These are phyloP conservation scores for Bolboschoenoplectus hybrid DNA, from an alignment of 202 grass and related monocot species.

Conservation along the genomic window DNA sequence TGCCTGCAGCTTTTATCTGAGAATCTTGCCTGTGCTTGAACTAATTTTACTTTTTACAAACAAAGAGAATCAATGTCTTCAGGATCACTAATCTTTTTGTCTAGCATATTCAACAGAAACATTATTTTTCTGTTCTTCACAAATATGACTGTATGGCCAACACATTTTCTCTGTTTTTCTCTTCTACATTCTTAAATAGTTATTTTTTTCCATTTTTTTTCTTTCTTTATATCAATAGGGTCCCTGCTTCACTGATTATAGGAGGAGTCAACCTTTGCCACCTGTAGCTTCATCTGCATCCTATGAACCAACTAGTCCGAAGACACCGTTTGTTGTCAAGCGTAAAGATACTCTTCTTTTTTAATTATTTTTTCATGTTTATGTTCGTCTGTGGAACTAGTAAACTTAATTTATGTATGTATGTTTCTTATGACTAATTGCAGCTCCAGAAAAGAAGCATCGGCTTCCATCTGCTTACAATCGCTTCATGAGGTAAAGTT, in stretches of 20 bases:
- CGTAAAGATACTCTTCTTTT: slow-evolving; percentile 51
- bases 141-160: neutral
- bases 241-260: slow-evolving; percentile 72
- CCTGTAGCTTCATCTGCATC: slow-evolving; percentile 47
- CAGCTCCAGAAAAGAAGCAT: slow-evolving; percentile 98
- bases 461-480: slow-evolving; percentile 95
- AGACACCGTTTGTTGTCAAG: slow-evolving; percentile 80
- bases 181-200: neutral
- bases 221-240: slow-evolving; percentile 40
- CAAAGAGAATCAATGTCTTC: neutral
- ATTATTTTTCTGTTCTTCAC: neutral
- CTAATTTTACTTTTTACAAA: neutral
- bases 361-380: neutral
- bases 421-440: slow-evolving; percentile 37
- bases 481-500: slow-evolving; percentile 86
- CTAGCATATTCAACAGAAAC: neutral
- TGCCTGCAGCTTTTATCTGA: neutral
- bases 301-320: slow-evolving; percentile 52
- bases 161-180: neutral
- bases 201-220: slow-evolving; percentile 24
- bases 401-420: slow-evolving; percentile 15
- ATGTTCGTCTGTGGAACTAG: neutral
- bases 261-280: slow-evolving; percentile 60
- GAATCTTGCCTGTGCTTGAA: neutral
- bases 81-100: neutral